These are phyloP conservation scores for Puccinia triticina DNA, from an alignment of 1,284 basidiomycete genomes.

Conservation along the genomic window DNA sequence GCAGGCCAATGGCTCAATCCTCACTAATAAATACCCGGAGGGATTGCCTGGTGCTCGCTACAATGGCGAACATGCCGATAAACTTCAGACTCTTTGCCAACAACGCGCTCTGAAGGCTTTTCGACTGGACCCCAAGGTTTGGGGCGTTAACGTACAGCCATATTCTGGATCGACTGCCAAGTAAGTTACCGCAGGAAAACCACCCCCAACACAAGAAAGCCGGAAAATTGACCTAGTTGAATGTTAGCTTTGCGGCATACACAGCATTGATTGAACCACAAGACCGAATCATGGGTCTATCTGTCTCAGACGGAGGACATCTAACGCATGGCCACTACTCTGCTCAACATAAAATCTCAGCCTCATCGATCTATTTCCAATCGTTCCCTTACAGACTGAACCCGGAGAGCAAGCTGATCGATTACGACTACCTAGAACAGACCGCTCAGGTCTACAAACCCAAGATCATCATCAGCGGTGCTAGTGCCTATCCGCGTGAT, in stretches of 20 bases:
- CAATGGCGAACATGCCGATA: conserved; percentile 94
- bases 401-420: conserved; percentile 82
- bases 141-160: conserved; percentile 99
- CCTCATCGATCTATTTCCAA: conserved; percentile 99
- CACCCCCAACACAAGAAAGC: not conserved
- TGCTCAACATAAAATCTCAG: conserved; percentile 99
- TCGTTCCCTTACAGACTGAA: conserved; percentile 93
- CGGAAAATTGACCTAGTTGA: not conserved
- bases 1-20: conserved; percentile 97
- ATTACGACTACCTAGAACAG: conserved; percentile 79
- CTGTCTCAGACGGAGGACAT: conserved; percentile 96
- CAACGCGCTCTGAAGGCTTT: conserved; percentile 95
- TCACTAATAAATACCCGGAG: conserved; percentile 64
- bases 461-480: conserved; percentile 92
- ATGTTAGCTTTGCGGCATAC: conserved; percentile 89
- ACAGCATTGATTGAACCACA: conserved; percentile 96
- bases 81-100: conserved; percentile 91
- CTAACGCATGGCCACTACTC: conserved; percentile 98
- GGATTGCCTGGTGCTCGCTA: conserved; percentile 80
- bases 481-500: conserved; percentile 96
- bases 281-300: conserved; percentile 98
- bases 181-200: too few relatives aligned
- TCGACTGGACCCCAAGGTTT: conserved; percentile 83
- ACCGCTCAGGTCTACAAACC: conserved; percentile 98
- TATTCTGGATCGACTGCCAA: conserved; percentile 70